phyloP scores from a whole-genome alignment of 1,284 basidiomycete species.

The Gastroboletus turbinatus region DNA sequence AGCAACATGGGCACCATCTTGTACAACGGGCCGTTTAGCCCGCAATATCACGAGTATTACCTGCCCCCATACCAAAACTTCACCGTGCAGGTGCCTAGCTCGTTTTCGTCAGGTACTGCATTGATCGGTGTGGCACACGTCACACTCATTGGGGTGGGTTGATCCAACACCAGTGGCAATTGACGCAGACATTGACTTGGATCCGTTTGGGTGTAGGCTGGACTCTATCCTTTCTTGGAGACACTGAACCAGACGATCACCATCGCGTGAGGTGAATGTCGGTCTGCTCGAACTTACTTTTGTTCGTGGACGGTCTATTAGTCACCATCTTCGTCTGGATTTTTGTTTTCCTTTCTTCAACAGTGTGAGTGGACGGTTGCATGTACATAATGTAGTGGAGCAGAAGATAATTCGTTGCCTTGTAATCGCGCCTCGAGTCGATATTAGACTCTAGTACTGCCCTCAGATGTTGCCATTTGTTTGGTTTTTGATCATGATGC shows the following conservation, averaged over 20 bases:
- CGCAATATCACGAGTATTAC: constrained; percentile 15
- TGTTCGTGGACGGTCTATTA: not conserved
- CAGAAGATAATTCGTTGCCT: not conserved
- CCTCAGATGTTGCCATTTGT: not conserved
- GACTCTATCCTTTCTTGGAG: constrained; percentile 20
- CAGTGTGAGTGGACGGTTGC: not conserved
- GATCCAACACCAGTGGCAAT: not conserved
- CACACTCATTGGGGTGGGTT: constrained; percentile 26
- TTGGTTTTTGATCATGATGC: not conserved
- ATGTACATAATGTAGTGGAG: not conserved
- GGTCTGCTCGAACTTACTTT: not conserved
- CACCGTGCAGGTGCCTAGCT: constrained; percentile 21
- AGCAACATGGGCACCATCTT: constrained; percentile 23
- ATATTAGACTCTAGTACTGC: too few relatives aligned
- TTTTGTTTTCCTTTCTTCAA: not conserved
- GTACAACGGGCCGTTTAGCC: constrained; percentile 29
- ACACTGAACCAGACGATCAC: constrained; percentile 29
- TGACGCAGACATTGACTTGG: not conserved
- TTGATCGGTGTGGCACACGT: constrained; percentile 23
- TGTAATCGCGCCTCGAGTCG: not conserved
- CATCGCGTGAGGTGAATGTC: constrained; percentile 14
- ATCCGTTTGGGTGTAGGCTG: constrained; percentile 15
- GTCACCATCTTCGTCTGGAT: not conserved
- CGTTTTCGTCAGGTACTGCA: constrained; percentile 13
- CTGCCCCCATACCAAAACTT: constrained; percentile 32